Evolutionary conservation across 495 filamentous ascomycete species (phyloP), one percentile per base, ranked within the genome.

Genomic region (Daldinia bambusicola): DNA sequence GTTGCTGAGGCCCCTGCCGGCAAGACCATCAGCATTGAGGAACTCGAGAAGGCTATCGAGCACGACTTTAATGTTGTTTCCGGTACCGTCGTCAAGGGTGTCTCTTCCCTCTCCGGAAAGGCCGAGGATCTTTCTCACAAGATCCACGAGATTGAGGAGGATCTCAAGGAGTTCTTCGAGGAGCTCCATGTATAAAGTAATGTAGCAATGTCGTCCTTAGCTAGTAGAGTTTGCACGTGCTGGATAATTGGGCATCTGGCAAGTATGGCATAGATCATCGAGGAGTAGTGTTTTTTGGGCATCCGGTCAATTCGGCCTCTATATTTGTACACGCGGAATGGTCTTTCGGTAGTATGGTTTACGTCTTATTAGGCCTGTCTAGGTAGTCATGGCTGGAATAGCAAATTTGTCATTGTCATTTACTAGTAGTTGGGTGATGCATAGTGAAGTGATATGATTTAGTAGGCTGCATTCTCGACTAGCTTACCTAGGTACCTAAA

Each of bases 121-220:
- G 82, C 79, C 31, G 76, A 79, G 75, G 77, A 82, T 78, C 70
- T 85, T 57, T 80, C 84, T 55, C 76, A 83, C 78, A 86, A 84
- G 82, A 79, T 88, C 74, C 81, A 87, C 65, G 77, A 84, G 57
- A 67, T 86, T 71, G 77, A 91, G 73, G 83, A 91, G 76, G 86
- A 94, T 81, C 80, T 94, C 74, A 76, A 89, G 81, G 82, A 88
- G 77, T 83, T 94, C 80, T 78, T 95, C 78, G 79, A 90, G 75
- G 80, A 93, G 79, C 67, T 90, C 77, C 63, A 70, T 57, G 72
- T 66, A 55, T 84, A 83, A 80, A 18, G 9, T 55, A 58, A 30
- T 55, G 55, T 48, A 72, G 40, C 22, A 30, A 8, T 30, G 8
- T 48, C 13, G 20, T 43, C 26, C 26, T 60, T 43, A 45, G 31